phyloP scores from a whole-genome alignment of 2,329 filamentous ascomycete species.

The Colletotrichum cereale region DNA sequence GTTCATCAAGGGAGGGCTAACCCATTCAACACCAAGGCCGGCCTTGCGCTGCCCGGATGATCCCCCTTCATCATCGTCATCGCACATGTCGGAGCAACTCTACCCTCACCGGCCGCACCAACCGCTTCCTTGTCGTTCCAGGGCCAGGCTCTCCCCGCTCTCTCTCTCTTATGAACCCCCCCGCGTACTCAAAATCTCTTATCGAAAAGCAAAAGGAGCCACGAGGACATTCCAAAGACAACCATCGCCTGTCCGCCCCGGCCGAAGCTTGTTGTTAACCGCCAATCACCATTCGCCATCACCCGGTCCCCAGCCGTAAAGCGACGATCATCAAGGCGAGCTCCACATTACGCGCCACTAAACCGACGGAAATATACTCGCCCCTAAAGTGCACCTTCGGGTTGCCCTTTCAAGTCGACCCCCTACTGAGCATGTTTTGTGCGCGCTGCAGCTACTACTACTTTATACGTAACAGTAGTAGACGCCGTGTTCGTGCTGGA shows the following conservation, averaged over 20 bases:
- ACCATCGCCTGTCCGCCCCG: conserved; percentile 34
- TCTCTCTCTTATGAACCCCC: background rate
- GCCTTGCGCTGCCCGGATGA: background rate
- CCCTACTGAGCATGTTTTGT: background rate
- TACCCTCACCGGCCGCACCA: conserved; percentile 2
- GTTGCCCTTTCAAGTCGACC: conserved; percentile 7
- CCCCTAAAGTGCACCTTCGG: conserved; percentile 13
- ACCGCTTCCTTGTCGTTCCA: conserved; percentile 28
- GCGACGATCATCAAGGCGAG: conserved; percentile 28
- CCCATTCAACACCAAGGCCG: background rate
- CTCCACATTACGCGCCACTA: conserved; percentile 13
- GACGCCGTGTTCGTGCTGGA: background rate
- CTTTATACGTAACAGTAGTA: background rate
- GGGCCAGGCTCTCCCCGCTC: conserved; percentile 33
- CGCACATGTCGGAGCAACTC: conserved; percentile 29
- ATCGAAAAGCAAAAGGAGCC: conserved; percentile 21
- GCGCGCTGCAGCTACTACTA: background rate
- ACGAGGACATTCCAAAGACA: conserved; percentile 29
- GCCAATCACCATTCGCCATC: conserved; percentile 1
- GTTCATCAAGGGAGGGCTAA: too few species aligned
- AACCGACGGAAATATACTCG: conserved; percentile 17
- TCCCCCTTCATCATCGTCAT: conserved; percentile 17
- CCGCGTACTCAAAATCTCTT: conserved; percentile 31
- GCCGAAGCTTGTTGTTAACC: conserved; percentile 10
- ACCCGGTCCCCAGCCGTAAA: conserved; percentile 15